Evolutionary conservation across 2,329 filamentous ascomycete species (phyloP).

Genomic region (Sporothrix protearum): DNA sequence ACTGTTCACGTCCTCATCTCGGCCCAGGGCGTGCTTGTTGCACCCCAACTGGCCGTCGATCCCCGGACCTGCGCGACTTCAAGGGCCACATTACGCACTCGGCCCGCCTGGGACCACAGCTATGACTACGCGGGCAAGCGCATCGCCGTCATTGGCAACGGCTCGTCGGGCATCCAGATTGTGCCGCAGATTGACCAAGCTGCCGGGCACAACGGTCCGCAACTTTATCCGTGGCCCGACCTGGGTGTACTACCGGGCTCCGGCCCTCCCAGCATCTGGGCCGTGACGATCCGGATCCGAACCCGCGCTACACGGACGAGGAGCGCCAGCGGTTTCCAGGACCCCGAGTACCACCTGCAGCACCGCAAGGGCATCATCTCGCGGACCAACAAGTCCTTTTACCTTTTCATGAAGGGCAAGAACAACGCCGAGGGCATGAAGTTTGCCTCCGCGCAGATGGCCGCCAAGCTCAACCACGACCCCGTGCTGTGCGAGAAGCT

Average conservation of each 20-base stretch:
- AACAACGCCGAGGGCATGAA: constrained; percentile 11
- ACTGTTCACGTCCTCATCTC: constrained; percentile 8
- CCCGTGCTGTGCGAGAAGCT: constrained; percentile 19
- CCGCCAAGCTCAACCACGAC: constrained; percentile 11
- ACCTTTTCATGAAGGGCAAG: constrained; percentile 17
- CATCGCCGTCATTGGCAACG: constrained; percentile 40
- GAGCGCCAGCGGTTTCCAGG: constrained; percentile 14
- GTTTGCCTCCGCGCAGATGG: constrained; percentile 14
- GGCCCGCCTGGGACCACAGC: constrained; percentile 32
- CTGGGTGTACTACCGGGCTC: constrained; percentile 19
- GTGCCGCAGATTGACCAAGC: constrained; percentile 19
- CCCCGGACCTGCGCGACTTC: constrained; percentile 30
- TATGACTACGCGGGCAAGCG: constrained; percentile 33
- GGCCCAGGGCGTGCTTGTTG: constrained; percentile 16
- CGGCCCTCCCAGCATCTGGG: constrained; percentile 12
- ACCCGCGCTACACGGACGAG: constrained; percentile 14
- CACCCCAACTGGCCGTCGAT: constrained; percentile 20
- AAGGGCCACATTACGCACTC: constrained; percentile 33
- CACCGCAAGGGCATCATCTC: constrained; percentile 18
- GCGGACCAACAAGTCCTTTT: constrained; percentile 18
- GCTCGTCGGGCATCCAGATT: constrained; percentile 36
- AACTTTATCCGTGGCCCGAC: constrained; percentile 14
- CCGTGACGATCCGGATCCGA: constrained; percentile 16
- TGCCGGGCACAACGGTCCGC: constrained; percentile 6
- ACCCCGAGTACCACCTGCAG: constrained; percentile 19